These are phyloP conservation scores for Aaosphaeria pasadenensis DNA, from an alignment of 2,329 filamentous ascomycete genomes.

Conservation along the genomic window DNA sequence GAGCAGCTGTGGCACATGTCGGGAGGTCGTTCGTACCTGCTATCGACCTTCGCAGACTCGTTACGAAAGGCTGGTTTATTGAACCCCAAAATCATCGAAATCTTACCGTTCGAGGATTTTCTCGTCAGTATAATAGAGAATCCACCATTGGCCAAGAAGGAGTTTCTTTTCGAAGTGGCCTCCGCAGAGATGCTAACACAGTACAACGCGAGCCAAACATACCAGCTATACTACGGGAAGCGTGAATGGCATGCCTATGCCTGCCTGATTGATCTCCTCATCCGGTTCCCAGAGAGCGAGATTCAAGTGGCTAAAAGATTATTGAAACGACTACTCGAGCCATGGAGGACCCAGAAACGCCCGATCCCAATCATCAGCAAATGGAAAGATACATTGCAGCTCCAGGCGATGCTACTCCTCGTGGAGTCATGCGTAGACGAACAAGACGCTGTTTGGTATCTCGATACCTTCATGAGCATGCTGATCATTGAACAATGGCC, in stretches of 20 bases:
- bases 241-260: constrained; percentile 45
- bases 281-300: constrained; percentile 32
- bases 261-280: constrained; percentile 44
- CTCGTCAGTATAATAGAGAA: constrained; percentile 39
- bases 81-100: constrained; percentile 21
- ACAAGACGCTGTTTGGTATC: constrained; percentile 25
- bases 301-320: constrained; percentile 21
- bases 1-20: constrained; percentile 23
- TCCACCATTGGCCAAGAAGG: constrained; percentile 41
- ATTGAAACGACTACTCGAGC: constrained; percentile 36
- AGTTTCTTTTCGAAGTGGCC: constrained; percentile 46
- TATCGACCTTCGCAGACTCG: constrained; percentile 26
- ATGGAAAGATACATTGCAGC: constrained; percentile 49
- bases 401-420: constrained; percentile 46
- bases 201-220: constrained; percentile 31
- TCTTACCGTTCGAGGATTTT: constrained; percentile 39
- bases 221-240: constrained; percentile 44
- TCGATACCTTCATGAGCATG: constrained; percentile 39
- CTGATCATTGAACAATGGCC: constrained; percentile 47
- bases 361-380: constrained; percentile 44
- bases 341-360: constrained; percentile 43
- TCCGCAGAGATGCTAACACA: constrained; percentile 31
- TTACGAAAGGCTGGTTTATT: constrained; percentile 28
- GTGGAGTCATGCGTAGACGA: constrained; percentile 34
- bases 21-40: constrained; percentile 33